Conservation (phyloP, 441 rosid genomes). For the Populus tomentosa region DNA sequence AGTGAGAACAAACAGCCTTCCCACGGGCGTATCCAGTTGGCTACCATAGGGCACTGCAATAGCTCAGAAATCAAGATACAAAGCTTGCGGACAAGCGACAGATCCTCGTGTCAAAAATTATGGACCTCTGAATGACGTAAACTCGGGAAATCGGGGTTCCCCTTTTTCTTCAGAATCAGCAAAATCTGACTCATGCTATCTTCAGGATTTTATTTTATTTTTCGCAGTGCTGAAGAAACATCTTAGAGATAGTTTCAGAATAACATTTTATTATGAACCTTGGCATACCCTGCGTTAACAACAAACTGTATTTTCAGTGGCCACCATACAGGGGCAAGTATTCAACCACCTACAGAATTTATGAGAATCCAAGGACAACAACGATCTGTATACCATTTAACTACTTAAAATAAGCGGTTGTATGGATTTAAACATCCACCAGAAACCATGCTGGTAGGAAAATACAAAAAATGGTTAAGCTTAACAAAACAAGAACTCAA, state of each 20-base stretch:
- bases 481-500: slow-evolving; percentile 17
- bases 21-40: neutral
- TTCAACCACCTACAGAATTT: neutral
- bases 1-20: neutral
- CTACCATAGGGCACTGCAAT: neutral
- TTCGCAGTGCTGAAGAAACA: neutral
- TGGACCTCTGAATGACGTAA: neutral
- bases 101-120: neutral
- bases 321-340: neutral
- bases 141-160: neutral
- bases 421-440: slow-evolving; percentile 20
- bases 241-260: neutral
- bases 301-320: neutral
- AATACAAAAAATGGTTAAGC: slow-evolving; percentile 22
- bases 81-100: neutral
- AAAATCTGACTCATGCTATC: neutral
- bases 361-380: neutral
- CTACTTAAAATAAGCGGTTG: slow-evolving; percentile 18
- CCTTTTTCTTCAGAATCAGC: neutral
- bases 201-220: neutral
- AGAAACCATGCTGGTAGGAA: slow-evolving; percentile 21
- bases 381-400: slow-evolving; percentile 12
- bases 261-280: neutral
- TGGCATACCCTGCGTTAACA: neutral
- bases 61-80: too few species aligned